Conservation (phyloP, 352 stramenopile genomes). For the Achlya hypogyna region DNA sequence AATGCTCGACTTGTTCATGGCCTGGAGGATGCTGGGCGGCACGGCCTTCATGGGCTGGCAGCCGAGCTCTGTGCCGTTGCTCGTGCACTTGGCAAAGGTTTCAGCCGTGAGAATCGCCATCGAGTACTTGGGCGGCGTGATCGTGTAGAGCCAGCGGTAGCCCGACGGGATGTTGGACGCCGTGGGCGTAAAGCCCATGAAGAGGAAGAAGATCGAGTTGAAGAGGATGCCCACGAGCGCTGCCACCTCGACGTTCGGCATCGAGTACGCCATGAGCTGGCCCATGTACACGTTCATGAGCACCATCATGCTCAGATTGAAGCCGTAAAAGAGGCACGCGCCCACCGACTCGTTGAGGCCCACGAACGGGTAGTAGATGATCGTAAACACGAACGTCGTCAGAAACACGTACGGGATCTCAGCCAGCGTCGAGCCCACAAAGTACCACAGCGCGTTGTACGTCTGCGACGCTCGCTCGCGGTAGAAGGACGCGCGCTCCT, state of each 20-base stretch:
- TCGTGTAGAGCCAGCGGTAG: conserved; percentile 20
- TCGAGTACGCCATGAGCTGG: conserved; percentile 56
- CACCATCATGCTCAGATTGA: conserved; percentile 36
- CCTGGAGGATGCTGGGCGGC: conserved; percentile 25
- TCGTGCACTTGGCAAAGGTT: conserved; percentile 12
- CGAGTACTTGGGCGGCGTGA: conserved; percentile 12
- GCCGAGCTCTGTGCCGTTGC: conserved; percentile 27
- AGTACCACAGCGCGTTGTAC: conserved; percentile 82
- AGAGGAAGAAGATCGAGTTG: conserved; percentile 36
- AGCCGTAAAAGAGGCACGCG: conserved; percentile 46
- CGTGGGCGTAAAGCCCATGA: conserved; percentile 23
- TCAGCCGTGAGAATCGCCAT: conserved; percentile 2
- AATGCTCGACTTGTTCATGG: conserved; percentile 8
- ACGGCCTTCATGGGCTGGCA: conserved; percentile 45
- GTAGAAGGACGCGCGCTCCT: conserved; percentile 88
- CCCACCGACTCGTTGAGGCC: conserved; percentile 27
- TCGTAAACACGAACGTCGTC: conserved; percentile 34
- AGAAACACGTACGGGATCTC: conserved; percentile 64
- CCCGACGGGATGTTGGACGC: conserved; percentile 16
- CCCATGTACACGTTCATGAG: conserved; percentile 49
- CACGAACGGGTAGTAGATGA: conserved; percentile 45
- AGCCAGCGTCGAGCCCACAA: conserved; percentile 59
- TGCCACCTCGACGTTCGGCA: conserved; percentile 41
- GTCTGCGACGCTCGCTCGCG: conserved; percentile 84
- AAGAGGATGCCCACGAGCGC: conserved; percentile 31